Conservation (phyloP, 306 rosid species). For the Sophora flavescens region DNA sequence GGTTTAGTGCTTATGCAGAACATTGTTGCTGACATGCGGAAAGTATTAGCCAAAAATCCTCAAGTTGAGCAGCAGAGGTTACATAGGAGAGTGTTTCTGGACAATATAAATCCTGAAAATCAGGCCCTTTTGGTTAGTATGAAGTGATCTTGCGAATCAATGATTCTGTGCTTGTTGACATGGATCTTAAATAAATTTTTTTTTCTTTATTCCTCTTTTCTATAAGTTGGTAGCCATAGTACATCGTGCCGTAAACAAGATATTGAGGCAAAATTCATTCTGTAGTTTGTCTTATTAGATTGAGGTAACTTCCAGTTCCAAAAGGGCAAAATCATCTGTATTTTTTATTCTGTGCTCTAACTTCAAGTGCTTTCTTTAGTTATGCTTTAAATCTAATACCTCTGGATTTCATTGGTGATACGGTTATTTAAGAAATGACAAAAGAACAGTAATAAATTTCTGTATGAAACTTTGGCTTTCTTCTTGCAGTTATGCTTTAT, state of each 20-base stretch:
- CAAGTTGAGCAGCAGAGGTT: conserved; percentile 94
- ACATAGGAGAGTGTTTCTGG: conserved; percentile 96
- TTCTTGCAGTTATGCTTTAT: conserved; percentile 35
- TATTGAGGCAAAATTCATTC: conserved; percentile 15
- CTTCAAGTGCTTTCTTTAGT: conserved; percentile 22
- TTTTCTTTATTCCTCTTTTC: conserved; percentile 15
- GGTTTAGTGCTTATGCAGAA: conserved; percentile 61
- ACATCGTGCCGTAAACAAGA: conserved; percentile 32
- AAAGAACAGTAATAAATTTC: not conserved
- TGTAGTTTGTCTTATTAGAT: conserved; percentile 1
- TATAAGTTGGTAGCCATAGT: conserved; percentile 27
- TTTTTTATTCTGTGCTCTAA: not conserved
- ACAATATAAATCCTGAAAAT: conserved; percentile 79
- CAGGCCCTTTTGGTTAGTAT: conserved; percentile 92
- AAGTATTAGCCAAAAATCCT: conserved; percentile 95
- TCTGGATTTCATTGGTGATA: conserved; percentile 19
- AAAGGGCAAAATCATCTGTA: conserved; percentile 1
- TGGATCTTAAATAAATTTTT: conserved; percentile 36
- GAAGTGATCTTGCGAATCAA: conserved; percentile 32
- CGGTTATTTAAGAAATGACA: not conserved
- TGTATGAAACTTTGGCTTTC: conserved; percentile 13
- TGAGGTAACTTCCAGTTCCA: conserved; percentile 11
- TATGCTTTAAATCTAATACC: not conserved
- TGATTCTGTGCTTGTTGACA: conserved; percentile 30
- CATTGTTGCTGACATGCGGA: conserved; percentile 97